Base-by-base conservation (phyloP, 2,329 filamentous ascomycete species). In the Stemphylium vesicarium region DNA sequence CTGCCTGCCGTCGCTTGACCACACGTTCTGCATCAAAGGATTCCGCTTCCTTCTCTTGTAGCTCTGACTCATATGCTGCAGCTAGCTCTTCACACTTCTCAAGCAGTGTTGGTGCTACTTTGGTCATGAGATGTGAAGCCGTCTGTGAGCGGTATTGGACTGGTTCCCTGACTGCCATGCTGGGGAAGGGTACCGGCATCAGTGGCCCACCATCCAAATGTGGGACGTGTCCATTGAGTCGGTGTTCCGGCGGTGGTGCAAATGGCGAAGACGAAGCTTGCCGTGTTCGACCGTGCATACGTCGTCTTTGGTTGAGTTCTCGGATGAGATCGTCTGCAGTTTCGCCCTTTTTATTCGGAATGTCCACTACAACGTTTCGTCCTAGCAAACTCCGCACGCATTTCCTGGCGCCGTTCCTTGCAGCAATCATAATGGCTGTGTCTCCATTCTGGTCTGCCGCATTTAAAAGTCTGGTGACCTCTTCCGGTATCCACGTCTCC, bases 321-420 rank as follows among this genome's bases (percentile, higher is more conserved):
- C 90, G 88, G 64, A 96, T 92, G 47, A 96, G 81, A 60, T 94
- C 89, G 66, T 96, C 91, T 10, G 92, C 92, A 1, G 91, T 90
- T 59, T 96, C 84, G 24, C 92, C 91, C 52, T 91, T 86, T 48
- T 86, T 81, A 72, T 98, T 99, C 16, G 86, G 82, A 49, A 98
- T 88, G 67, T 96, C 88, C 0, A 92, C 90, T 2, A 88, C 86
- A 3, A 93, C 93, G 56, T 93, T 92, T 45, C 94, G 88, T 31
- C 73, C 93, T 75, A 80, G 92, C 76, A 80, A 88, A 82, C 78
- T 79, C 43, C 83, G 81, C n/a, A 86, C 85, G 47, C 86, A 81
- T 57, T 95, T 89, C 51, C 96, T 88, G 63, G 93, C 96, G 66
- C 85, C 85, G 57, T 98, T 96, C 39, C 92, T 88, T 15, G 94